Evolutionary conservation across 2,329 filamentous ascomycete species (phyloP).

Genomic region (Diplodia corticola): DNA sequence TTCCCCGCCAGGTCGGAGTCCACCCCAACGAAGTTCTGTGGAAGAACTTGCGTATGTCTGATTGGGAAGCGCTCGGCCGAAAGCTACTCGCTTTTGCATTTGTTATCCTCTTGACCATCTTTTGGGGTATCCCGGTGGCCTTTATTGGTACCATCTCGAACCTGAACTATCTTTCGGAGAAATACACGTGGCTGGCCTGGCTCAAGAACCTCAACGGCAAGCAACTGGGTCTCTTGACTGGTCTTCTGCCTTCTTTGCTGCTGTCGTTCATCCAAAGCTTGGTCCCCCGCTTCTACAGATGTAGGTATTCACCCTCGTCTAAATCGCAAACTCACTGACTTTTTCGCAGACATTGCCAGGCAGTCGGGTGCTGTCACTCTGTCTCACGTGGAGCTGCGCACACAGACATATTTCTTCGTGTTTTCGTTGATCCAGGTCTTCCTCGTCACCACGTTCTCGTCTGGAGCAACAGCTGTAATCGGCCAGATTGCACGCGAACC

Average conservation of each 20-base stretch:
- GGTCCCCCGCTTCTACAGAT: conserved; percentile 45
- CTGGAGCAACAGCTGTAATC: conserved; percentile 48
- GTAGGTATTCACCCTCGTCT: conserved; percentile 27
- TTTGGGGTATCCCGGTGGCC: conserved; percentile 49
- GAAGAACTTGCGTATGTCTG: conserved; percentile 45
- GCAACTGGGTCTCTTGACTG: conserved; percentile 48
- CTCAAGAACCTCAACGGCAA: conserved; percentile 44
- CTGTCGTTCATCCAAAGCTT: conserved; percentile 48
- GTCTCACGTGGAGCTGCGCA: conserved; percentile 46
- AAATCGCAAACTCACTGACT: conserved; percentile 24
- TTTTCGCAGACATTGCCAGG: conserved; percentile 37
- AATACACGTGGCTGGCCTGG: conserved; percentile 43
- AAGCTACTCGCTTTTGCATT: conserved; percentile 41
- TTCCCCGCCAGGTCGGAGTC: conserved; percentile 45
- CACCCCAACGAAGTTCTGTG: conserved; percentile 50
- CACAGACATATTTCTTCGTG: conserved; percentile 42
- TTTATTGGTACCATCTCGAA: conserved; percentile 48
- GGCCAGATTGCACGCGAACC: conserved; percentile 43
- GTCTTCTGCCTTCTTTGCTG: conserved; percentile 46
- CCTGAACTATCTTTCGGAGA: conserved; percentile 44
- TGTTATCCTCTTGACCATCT: conserved; percentile 45
- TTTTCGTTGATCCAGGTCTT: conserved; percentile 47
- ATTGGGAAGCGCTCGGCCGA: conserved; percentile 34
- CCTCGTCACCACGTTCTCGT: conserved; percentile 43
- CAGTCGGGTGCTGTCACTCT: conserved; percentile 42